Base-by-base conservation (phyloP, 805 yeast species). In the Lipomyces sp. region DNA sequence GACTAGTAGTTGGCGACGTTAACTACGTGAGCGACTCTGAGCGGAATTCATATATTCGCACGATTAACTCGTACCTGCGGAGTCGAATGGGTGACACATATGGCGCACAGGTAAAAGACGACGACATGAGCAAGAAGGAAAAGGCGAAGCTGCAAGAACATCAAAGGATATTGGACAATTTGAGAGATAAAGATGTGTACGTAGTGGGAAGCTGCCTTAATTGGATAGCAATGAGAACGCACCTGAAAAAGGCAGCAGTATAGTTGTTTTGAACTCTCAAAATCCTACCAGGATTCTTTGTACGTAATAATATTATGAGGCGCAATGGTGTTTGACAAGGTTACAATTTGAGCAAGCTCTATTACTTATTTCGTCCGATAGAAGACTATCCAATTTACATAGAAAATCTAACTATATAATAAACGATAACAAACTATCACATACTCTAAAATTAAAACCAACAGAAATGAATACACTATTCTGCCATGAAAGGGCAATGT, bases 61-160 rank as follows among this genome's bases (percentile, higher is more conserved):
- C 55, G n/a, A 64, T 67, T 18, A 18, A 32, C 10, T 13, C 61
- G 3, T 67, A 67, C 48, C 24, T 67, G 29, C 51, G 55, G 33
- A 64, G 68, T 59, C 57, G 70, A 13, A 39, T 39, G 18, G 15
- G 7, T 3, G 70, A 67, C 35, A 33, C 34, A 3, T 66, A 63
- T 32, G 58, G 30, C 54, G 2, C 32, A 6, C 54, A 51, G 0
- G 34, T 32, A 24, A 11, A 29, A 13, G 34, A 29, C 34, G 54
- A 29, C 13, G 54, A 24, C 34, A 29, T 32, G 34, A 39, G 39
- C n/a, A 32, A 18, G 35, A 18, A 35, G 24, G 48, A 55, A 37
- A 24, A 4, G 51, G 32, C 33, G 35, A 2, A 15, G 48, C 34
- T 50, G 18, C 54, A 24, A 24, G 15, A 48, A 30, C 69, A 65